Base-by-base conservation (phyloP, 495 filamentous ascomycete genomes). In the Neurospora sp. region DNA sequence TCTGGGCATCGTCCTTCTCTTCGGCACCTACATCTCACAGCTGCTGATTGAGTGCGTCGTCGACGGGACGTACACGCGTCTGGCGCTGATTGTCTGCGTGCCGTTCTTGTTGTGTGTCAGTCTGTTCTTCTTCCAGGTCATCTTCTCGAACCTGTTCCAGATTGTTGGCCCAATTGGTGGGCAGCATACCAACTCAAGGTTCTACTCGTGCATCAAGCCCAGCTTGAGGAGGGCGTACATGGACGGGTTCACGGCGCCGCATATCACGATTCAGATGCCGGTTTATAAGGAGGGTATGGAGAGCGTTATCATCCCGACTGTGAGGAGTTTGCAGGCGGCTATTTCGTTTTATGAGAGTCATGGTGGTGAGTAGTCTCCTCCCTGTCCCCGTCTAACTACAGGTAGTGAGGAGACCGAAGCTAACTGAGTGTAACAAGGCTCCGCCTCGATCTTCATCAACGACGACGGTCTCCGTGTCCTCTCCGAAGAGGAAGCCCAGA, bases 331-430 rank as follows among this genome's bases (percentile, higher is more conserved):
- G 74, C 90, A 91, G 76, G 82, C 86, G 71, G 89, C 89, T 42
- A 91, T 91, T 71, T 88, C 88, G 38, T 91, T 89, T 5, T 93
- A 93, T 75, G 91, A 93, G 77, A 82, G 91, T 42, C 91, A 92
- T 76, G 91, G 91, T 71, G 91, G 68, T 68, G 31, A 39, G 16
- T 46, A 37, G 35, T 35, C 22, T 18, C 37, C n/a, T 37, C 11
- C 68, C 31, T 31, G 5, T 40, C 9, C 68, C 31, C 68, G 18
- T 69, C 22, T 39, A 69, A 39, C 27, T 5, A 40, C 39, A 37
- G 10, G 4, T 40, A 40, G 39, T 40, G 11, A 69, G n/a, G 39
- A 69, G n/a, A n/a, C 68, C n/a, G 5, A 27, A 69, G 39, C 68
- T 69, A 5, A 69, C 37, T 44, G 41, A 8, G 14, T 18, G 12